Conservation (phyloP, 2,329 filamentous ascomycete genomes). For the Lachnellula occidentalis region DNA sequence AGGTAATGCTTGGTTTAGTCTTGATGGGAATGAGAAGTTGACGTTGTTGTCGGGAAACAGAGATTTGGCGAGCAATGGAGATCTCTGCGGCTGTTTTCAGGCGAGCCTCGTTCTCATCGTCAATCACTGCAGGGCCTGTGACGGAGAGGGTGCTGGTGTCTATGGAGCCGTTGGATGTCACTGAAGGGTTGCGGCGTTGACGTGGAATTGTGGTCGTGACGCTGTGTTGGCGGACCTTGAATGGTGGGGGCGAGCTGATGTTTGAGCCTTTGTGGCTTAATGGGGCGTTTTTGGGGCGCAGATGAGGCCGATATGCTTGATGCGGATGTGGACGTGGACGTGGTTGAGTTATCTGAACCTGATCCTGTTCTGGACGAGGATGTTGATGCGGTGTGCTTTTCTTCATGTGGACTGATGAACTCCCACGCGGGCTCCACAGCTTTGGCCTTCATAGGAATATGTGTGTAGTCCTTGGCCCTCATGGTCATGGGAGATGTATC, state of each 20-base stretch:
- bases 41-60: conserved; percentile 56
- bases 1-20: conserved; percentile 18
- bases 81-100: conserved; percentile 55
- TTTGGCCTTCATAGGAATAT: conserved; percentile 15
- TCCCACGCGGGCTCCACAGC: conserved; percentile 23
- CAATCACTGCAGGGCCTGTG: background rate
- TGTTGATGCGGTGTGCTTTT: conserved; percentile 1
- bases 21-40: conserved; percentile 52
- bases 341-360: conserved; percentile 12
- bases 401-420: conserved; percentile 10
- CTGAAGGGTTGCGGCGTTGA: conserved; percentile 1
- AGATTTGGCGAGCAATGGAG: conserved; percentile 64
- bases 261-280: conserved; percentile 2
- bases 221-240: conserved; percentile 1
- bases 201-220: conserved; percentile 2
- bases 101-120: conserved; percentile 36
- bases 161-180: conserved; percentile 2
- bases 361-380: conserved; percentile 11
- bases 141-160: background rate
- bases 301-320: conserved; percentile 11
- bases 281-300: conserved; percentile 14
- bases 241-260: conserved; percentile 1
- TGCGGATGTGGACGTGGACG: conserved; percentile 11
- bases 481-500: conserved; percentile 5
- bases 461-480: background rate